Evolutionary conservation across 208 protist species (phyloP).

Genomic region (Crithidia fasciculata): DNA sequence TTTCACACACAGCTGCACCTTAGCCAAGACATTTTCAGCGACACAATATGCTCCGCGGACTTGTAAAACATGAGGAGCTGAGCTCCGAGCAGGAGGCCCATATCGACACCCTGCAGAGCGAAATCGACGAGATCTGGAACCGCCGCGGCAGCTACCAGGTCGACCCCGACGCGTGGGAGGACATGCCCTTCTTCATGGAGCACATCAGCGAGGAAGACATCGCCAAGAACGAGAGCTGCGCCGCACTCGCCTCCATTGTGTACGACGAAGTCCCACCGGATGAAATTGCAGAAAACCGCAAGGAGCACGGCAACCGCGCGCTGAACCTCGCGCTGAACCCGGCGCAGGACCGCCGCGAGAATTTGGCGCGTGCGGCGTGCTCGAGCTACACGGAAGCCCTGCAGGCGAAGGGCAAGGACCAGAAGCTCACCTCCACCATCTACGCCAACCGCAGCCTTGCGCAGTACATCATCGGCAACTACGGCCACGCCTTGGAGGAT

Average conservation of each 20-base stretch:
- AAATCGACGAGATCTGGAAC: slow-evolving; percentile 91
- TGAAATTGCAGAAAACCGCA: slow-evolving; percentile 86
- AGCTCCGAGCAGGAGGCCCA: slow-evolving; percentile 64
- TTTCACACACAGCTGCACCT: neutral
- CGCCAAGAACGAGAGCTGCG: slow-evolving; percentile 74
- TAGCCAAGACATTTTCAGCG: neutral
- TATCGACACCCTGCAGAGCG: slow-evolving; percentile 74
- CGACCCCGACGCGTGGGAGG: slow-evolving; percentile 85
- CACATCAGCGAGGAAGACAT: slow-evolving; percentile 85
- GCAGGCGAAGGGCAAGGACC: slow-evolving; percentile 80
- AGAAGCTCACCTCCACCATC: slow-evolving; percentile 62
- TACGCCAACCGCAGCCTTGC: slow-evolving; percentile 88
- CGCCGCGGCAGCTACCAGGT: slow-evolving; percentile 85
- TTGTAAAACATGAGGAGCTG: slow-evolving; percentile 53
- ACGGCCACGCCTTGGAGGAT: slow-evolving; percentile 83
- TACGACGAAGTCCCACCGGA: slow-evolving; percentile 87
- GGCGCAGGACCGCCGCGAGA: slow-evolving; percentile 73
- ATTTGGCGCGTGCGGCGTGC: slow-evolving; percentile 78
- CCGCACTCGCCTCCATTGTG: slow-evolving; percentile 80
- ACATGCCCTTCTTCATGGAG: slow-evolving; percentile 92
- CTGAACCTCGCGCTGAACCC: slow-evolving; percentile 83
- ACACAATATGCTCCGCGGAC: slow-evolving; percentile 37
- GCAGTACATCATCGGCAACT: slow-evolving; percentile 90
- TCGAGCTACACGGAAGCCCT: slow-evolving; percentile 89
- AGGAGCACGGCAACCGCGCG: slow-evolving; percentile 84